Evolutionary conservation across 352 stramenopile species (phyloP).

Genomic region (Aphanomyces euteiches): DNA sequence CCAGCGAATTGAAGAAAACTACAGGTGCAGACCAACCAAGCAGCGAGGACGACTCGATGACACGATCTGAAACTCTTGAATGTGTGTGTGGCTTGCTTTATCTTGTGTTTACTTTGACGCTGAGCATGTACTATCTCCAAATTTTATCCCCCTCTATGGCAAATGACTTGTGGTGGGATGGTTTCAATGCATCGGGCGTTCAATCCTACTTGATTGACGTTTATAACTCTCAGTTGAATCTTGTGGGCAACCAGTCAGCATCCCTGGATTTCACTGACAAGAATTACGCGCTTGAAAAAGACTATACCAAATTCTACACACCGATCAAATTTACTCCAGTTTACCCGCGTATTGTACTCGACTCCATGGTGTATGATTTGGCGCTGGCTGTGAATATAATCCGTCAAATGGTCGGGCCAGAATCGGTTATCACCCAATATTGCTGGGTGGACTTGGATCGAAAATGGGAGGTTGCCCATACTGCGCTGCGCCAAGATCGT

Average conservation of each 20-base stretch:
- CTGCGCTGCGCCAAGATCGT: neutral
- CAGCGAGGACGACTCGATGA: neutral
- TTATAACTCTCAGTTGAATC: conserved; percentile 10
- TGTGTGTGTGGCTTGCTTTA: neutral
- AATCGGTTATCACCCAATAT: neutral
- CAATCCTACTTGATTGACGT: conserved; percentile 26
- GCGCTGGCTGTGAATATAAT: neutral
- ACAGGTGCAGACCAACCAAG: neutral
- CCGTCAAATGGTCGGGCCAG: neutral
- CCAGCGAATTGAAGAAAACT: too few relatives aligned
- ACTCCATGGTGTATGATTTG: neutral
- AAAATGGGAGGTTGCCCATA: conserved; percentile 26
- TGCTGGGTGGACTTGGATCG: conserved; percentile 24
- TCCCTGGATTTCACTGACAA: neutral
- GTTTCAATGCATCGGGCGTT: neutral
- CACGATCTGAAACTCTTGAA: neutral
- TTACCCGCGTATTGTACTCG: neutral
- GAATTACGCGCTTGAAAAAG: neutral
- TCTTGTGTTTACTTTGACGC: neutral
- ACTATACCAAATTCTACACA: conserved; percentile 11
- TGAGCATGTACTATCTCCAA: conserved; percentile 2
- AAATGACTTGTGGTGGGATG: conserved; percentile 22
- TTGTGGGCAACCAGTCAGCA: neutral
- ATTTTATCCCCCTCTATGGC: neutral
- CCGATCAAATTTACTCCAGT: neutral